Evolutionary conservation across 805 yeast species (phyloP), one percentile per base, ranked within the genome.

Genomic region (Brettanomyces naardenensis): DNA sequence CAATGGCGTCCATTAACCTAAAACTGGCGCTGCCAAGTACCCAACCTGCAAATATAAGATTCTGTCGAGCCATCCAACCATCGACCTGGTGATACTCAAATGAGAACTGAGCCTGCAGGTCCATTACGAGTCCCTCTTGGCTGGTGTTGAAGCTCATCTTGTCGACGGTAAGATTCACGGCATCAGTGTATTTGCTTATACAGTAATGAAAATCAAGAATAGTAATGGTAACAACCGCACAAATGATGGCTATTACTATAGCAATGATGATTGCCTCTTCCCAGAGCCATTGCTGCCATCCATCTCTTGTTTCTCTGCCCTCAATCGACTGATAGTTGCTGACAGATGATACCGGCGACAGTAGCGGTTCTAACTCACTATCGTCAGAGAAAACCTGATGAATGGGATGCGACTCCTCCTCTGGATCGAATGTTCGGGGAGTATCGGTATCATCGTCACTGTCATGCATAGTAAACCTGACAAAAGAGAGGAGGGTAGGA

Each of bases 321-420:
- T n/a, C n/a, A 9, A 23, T 23, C 26, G 26, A 23, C 11, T 11
- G 7, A 11, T 23, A 23, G 11, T 23, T 23, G 11, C 26, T 23
- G 10, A 19, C 6, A 15, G 17, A n/a, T 15, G 19, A n/a, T 18
- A n/a, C 19, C 18, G 33, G 33, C 5, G 33, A 30, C 5, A 30
- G 6, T 11, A 30, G 33, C 19, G 33, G 33, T 11, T 30, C 33
- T 10, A 30, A 19, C 33, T 30, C 33, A 30, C 33, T 30, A 15
- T 30, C 33, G 19, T 6, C 11, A 2, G 33, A n/a, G 11, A 5
- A n/a, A n/a, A 2, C 17, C 18, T 18, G 18, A 15, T 11, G 10
- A 9, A 23, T 23, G 7, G 7, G 10, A 23, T 23, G 26, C n/a
- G n/a, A n/a, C n/a, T n/a, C n/a, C n/a, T n/a, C n/a, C n/a, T n/a